Evolutionary conservation across 179 eudicot species (phyloP), one percentile per base, ranked within the genome.

Genomic region (Patellifolia procumbens): DNA sequence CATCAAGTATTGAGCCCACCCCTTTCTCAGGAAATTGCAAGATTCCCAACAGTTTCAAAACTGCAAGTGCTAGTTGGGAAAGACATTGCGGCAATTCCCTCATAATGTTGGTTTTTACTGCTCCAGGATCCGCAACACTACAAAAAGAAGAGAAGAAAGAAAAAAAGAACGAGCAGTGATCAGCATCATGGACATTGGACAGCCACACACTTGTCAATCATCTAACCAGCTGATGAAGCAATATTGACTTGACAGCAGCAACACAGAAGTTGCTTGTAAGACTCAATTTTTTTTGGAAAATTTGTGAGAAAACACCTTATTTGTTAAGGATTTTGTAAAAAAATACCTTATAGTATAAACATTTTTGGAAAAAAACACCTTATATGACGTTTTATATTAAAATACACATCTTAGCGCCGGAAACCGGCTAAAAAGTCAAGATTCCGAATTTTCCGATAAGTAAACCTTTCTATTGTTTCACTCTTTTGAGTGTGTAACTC

Each of bases 41-140:
- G 74, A 93, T 87, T n/a, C 92, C 89, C 69, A 90, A 67, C 74
- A 85, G 79, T 70, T 84, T 89, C 76, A 94, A 70, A 52, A 70
- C 85, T 6, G 74, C 20, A 83, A 78, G 80, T 35, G 97, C 92
- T 45, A 86, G 58, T 26, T 53, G 70, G 53, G 96, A 84, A 76
- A 91, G 43, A 70, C 70, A 77, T 29, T 85, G 72, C 13, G 97
- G 98, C 55, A 91, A 51, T 81, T 92, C 98, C 80, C 94, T 83
- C 97, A 92, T 90, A 70, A 94, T 87, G 72, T 90, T 90, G 66
- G 98, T 94, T 79, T 84, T 84, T 62, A 91, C 98, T 51, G 80
- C 89, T 81, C 98, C 97, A 70, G 98, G 98, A 75, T 94, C 97
- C 26, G 79, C 98, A 73, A 92, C 90, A 72, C 98, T 94, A 78